phyloP scores from a whole-genome alignment of 208 protist species.

The Novymonas esmeraldas region DNA sequence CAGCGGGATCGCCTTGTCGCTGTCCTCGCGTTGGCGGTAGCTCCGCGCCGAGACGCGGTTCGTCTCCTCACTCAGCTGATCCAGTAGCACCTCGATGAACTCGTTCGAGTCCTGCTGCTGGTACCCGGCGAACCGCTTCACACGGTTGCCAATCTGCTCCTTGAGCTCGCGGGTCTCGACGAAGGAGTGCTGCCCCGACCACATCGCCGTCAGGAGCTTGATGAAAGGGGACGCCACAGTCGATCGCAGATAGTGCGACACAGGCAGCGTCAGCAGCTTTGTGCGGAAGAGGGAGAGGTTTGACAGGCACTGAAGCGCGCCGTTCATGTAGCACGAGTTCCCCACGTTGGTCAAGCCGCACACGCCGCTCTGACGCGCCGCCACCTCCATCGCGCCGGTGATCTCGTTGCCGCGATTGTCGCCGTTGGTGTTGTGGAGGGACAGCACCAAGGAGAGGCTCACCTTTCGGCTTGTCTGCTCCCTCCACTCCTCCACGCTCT shows the following conservation, averaged over 20 bases:
- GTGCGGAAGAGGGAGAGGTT: constrained; percentile 81
- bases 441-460: constrained; percentile 27
- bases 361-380: constrained; percentile 42
- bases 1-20: constrained; percentile 67
- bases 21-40: constrained; percentile 85
- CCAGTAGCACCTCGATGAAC: constrained; percentile 90
- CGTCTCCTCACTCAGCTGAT: constrained; percentile 91
- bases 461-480: constrained; percentile 16
- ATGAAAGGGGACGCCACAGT: constrained; percentile 53
- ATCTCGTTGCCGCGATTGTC: constrained; percentile 24
- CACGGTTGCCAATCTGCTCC: constrained; percentile 46
- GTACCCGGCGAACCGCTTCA: constrained; percentile 68
- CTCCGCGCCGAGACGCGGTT: constrained; percentile 74
- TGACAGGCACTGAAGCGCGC: constrained; percentile 86
- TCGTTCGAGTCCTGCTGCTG: constrained; percentile 90
- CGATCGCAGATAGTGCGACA: constrained; percentile 62
- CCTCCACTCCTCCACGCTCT: constrained; percentile 15
- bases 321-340: constrained; percentile 95
- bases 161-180: constrained; percentile 65
- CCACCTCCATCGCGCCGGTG: constrained; percentile 33
- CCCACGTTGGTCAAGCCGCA: constrained; percentile 89
- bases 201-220: constrained; percentile 58
- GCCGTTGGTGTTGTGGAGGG: constrained; percentile 27
- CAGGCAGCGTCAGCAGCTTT: constrained; percentile 58
- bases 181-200: constrained; percentile 48